A percentile compares a stretch with the other conserved stretches of the same genome.
These are phyloP conservation scores for Gossypium schwendimanii DNA, from an alignment of 441 rosid genomes.

Conservation along the genomic window DNA sequence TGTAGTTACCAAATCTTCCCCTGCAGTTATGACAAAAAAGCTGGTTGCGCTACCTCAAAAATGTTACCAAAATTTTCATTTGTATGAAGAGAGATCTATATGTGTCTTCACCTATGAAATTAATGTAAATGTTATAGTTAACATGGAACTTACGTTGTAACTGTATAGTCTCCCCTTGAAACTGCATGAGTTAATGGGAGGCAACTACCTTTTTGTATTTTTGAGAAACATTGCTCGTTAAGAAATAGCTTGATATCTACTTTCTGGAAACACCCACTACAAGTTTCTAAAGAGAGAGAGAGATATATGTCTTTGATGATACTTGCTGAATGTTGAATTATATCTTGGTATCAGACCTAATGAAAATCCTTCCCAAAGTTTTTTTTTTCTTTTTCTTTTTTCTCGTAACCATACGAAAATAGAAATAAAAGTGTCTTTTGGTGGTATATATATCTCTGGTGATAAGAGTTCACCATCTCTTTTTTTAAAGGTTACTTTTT, in stretches of 20 bases:
- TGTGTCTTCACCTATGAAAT: neutral
- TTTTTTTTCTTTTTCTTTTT: neutral
- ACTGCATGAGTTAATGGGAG: neutral
- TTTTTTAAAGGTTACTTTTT: neutral
- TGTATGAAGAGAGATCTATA: neutral
- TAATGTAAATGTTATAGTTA: neutral
- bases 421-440: neutral
- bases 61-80: neutral
- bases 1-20: constrained; percentile 3
- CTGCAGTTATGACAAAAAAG: neutral
- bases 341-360: neutral
- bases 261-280: neutral
- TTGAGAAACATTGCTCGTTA: neutral
- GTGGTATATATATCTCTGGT: neutral
- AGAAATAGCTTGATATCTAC: neutral
- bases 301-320: neutral
- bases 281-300: neutral
- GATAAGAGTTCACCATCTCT: neutral
- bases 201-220: neutral
- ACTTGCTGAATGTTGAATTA: neutral
- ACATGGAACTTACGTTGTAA: neutral
- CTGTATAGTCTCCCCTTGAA: neutral
- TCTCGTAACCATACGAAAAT: neutral
- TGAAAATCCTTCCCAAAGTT: neutral
- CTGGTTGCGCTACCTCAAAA: neutral